Evolutionary conservation across 805 yeast species (phyloP), one percentile per base, ranked within the genome.

Genomic region (Hanseniaspora meyeri): DNA sequence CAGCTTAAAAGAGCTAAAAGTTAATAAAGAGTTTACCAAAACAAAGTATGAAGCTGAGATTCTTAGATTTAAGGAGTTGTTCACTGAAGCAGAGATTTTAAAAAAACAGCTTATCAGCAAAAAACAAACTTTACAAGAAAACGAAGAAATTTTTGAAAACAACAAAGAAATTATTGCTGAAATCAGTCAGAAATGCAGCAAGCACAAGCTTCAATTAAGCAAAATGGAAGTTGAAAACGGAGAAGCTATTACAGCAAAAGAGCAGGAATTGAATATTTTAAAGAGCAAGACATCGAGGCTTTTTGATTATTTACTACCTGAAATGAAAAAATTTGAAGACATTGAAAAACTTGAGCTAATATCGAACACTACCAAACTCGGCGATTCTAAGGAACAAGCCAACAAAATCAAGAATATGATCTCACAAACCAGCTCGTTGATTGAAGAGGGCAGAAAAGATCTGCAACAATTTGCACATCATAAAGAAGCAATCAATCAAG

Each of bases 401-500:
- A n/a, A 8, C 14, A 16, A 16, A 2, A 14, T 43, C 8, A 36
- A 43, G 8, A 36, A 9, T n/a, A 16, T 27, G 11, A 39, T n/a
- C 12, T 17, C 3, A 19, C 27, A 39, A 17, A 31, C 17, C 1
- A 32, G 43, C n/a, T 12, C 4, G 34, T 29, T n/a, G 9, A 14
- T 51, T 17, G 49, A 36, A 19, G 17, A 42, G 14, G 24, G 37
- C 11, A 51, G 39, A 43, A 14, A 16, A 24, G n/a, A 51, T 8
- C 17, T 34, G 31, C 43, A 50, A 17, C 16, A 16, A 12, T 20
- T n/a, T 11, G 20, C n/a, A 27, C 76, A 53, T 78, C 80, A 51
- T 82, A 83, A 61, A 77, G 87, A 34, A 80, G 80, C 57, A 46
- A 46, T 46, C 3, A 46, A 46, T 6, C 39, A 46, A 3, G 40